Evolutionary conservation across 139 green algal species (phyloP), one percentile per base, ranked within the genome.

Genomic region (Chlamydomonas sp.): DNA sequence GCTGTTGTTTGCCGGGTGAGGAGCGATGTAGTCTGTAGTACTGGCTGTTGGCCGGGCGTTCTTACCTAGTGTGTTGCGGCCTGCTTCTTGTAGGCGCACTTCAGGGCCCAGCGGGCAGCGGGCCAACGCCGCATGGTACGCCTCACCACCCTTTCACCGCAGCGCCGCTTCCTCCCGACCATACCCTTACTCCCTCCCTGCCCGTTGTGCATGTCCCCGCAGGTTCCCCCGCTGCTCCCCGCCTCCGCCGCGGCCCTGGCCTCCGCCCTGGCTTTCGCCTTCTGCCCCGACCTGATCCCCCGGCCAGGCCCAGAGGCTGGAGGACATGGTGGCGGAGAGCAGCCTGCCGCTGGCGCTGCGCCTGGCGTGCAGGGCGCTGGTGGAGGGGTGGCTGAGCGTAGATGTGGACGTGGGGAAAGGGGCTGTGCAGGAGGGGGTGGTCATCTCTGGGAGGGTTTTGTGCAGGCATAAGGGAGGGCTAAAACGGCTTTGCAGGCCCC

Each of bases 281-380:
- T 72, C 6, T 86, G 82, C 64, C 82, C 82, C 62, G 82, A 86
- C 62, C 82, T 86, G 71, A 61, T 49, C 6, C n/a, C 64, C 59
- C 59, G 77, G n/a, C 31, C 20, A 86, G 67, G 82, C 71, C 17
- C 57, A 60, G 20, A 61, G 82, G 7, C 60, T 86, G 71, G 82
- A 49, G 31, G 31, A 49, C 31, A 49, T 71, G 20, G 71, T 86
- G 82, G 82, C 82, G 59, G 60, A 3, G n/a, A 17, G 71, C 12
- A 80, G 82, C 72, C 69, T 86, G 82, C 82, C 82, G n/a, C 82
- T 86, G 69, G 82, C 82, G n/a, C 61, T 79, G 18, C 82, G 82
- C n/a, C 82, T 86, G 67, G 31, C 67, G 61, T 77, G 64, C 57
- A 71, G 82, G 0, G 59, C 79, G 82, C 74, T 71, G 59, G 82